A percentile compares a stretch with the other conserved stretches of the same genome.
Evolutionary conservation across 345 rosid species (phyloP).

Genomic region (Xanthoceras sorbifolium): DNA sequence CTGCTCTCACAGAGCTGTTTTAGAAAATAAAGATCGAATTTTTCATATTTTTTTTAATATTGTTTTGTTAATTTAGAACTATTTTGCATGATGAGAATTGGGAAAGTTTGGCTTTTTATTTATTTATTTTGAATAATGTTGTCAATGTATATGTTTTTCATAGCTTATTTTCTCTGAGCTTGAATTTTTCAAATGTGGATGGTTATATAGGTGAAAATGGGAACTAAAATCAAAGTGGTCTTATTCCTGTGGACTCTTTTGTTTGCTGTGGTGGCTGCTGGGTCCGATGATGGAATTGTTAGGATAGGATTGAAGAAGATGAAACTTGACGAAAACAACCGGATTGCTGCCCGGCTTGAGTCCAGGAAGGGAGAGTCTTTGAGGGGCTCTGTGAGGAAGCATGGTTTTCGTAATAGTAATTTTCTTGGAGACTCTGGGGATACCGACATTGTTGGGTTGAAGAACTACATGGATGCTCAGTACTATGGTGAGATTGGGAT

Average conservation of each 20-base stretch:
- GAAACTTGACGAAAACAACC: conserved; percentile 55
- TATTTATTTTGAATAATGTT: too few relatives aligned
- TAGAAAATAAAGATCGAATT: too few relatives aligned
- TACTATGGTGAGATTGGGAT: conserved; percentile 91
- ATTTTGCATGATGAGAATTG: not conserved
- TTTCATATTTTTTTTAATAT: too few relatives aligned
- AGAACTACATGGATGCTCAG: conserved; percentile 87
- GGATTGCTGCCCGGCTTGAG: conserved; percentile 58
- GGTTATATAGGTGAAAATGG: too few relatives aligned
- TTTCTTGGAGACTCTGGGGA: conserved; percentile 41
- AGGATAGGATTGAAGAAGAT: conserved; percentile 75
- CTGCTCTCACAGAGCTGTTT: too few relatives aligned
- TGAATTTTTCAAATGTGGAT: too few relatives aligned
- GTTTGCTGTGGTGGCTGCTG: conserved; percentile 39
- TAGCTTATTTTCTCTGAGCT: not conserved
- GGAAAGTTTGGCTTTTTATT: too few relatives aligned
- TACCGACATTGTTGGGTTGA: conserved; percentile 59
- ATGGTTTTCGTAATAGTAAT: conserved; percentile 29
- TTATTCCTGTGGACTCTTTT: conserved; percentile 49
- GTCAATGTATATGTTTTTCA: too few relatives aligned
- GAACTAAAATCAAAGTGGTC: conserved; percentile 29
- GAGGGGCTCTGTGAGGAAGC: conserved; percentile 40
- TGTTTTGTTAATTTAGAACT: not conserved
- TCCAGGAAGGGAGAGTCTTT: conserved; percentile 46
- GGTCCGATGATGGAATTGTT: conserved; percentile 50